Conservation (phyloP, 805 yeast species). For the Nakazawaea holstii region DNA sequence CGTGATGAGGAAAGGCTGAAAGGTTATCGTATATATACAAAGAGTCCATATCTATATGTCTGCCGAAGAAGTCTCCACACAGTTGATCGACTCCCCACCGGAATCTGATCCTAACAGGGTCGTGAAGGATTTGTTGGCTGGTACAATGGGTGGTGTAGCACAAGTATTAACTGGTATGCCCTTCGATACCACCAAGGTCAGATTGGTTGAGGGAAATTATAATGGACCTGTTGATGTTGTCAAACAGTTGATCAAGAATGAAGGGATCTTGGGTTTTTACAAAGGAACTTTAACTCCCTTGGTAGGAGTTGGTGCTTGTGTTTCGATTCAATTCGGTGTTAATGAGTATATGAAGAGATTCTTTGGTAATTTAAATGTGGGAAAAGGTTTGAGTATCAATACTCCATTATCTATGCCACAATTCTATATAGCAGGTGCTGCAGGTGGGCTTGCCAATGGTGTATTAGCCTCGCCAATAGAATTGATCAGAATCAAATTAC, state of each 20-base stretch:
- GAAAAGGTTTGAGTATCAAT: slow-evolving; percentile 29
- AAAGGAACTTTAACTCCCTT: slow-evolving; percentile 93
- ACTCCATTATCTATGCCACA: slow-evolving; percentile 50
- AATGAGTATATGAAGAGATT: slow-evolving; percentile 90
- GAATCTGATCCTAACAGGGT: slow-evolving; percentile 36
- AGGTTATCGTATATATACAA: no score
- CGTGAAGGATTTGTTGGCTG: slow-evolving; percentile 77
- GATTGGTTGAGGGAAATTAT: slow-evolving; percentile 74
- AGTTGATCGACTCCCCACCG: slow-evolving; percentile 16
- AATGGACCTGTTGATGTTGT: slow-evolving; percentile 75
- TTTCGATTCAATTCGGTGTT: slow-evolving; percentile 91
- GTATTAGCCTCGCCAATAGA: slow-evolving; percentile 91
- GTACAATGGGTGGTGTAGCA: slow-evolving; percentile 93
- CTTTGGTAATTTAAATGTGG: slow-evolving; percentile 41
- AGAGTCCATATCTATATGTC: slow-evolving; percentile 5
- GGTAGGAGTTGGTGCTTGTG: slow-evolving; percentile 97
- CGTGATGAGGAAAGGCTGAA: no score
- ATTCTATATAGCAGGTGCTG: slow-evolving; percentile 77
- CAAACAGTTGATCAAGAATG: slow-evolving; percentile 61
- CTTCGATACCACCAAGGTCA: slow-evolving; percentile 89
- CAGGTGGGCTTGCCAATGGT: slow-evolving; percentile 91
- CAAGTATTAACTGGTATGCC: slow-evolving; percentile 97
- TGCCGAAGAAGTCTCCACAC: slow-evolving; percentile 19
- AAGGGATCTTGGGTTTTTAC: slow-evolving; percentile 84
- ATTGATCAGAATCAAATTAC: slow-evolving; percentile 89